Evolutionary conservation across 1,284 basidiomycete genomes (phyloP).

Genomic region (Meripilus lineatus): DNA sequence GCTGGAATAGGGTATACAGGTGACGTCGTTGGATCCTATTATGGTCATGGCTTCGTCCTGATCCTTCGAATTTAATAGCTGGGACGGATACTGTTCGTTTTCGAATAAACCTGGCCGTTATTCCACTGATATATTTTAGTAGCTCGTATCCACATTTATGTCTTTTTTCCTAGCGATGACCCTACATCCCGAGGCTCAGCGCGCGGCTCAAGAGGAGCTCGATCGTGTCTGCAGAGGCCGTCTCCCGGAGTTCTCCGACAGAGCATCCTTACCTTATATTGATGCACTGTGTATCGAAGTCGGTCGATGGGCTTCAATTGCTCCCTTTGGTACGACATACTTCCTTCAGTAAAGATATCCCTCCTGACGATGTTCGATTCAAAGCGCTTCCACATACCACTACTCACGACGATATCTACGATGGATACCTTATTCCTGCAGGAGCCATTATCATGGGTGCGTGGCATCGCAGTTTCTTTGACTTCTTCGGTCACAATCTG

Average conservation of each 20-base stretch:
- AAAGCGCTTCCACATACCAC: slow-evolving; percentile 24
- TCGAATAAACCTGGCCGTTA: too few species aligned
- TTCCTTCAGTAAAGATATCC: too few species aligned
- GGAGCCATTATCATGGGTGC: slow-evolving; percentile 12
- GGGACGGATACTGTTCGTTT: not conserved
- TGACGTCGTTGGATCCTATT: not conserved
- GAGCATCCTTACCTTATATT: slow-evolving; percentile 21
- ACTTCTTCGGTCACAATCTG: too few species aligned
- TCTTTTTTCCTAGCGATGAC: slow-evolving; percentile 11
- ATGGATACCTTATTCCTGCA: slow-evolving; percentile 27
- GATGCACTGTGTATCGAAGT: slow-evolving; percentile 22
- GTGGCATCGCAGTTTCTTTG: too few species aligned
- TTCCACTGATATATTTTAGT: not conserved
- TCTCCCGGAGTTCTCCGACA: slow-evolving; percentile 23
- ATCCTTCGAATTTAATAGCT: too few species aligned
- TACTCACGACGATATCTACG: slow-evolving; percentile 20
- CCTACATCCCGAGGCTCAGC: slow-evolving; percentile 15
- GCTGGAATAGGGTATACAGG: slow-evolving; percentile 1
- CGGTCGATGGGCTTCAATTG: slow-evolving; percentile 2
- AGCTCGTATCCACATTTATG: slow-evolving; percentile 8
- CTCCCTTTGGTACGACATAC: too few species aligned
- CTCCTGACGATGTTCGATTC: too few species aligned
- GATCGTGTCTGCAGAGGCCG: slow-evolving; percentile 21
- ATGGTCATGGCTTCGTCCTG: not conserved
- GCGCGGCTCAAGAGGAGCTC: not conserved